phyloP scores from a whole-genome alignment of 2,329 filamentous ascomycete genomes.

The Trichoderma sp. region DNA sequence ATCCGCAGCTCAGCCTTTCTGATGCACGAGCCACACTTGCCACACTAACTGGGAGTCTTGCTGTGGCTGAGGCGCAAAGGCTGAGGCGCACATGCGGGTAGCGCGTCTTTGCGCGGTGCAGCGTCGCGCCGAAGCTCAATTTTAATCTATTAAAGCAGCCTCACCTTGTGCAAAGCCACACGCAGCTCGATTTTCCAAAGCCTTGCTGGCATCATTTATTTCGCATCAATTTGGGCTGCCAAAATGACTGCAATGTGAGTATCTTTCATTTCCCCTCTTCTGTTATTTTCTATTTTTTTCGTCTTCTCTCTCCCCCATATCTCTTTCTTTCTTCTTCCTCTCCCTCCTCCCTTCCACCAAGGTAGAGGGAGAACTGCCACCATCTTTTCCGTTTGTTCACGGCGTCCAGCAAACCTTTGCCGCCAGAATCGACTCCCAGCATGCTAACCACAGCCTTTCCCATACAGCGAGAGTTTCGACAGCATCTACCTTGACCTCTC shows the following conservation, averaged over 20 bases:
- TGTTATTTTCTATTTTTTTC: not conserved
- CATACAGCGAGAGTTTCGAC: conserved; percentile 82
- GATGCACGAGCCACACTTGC: conserved; percentile 11
- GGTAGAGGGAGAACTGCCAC: not conserved
- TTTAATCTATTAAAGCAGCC: conserved; percentile 18
- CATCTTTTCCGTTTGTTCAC: not conserved
- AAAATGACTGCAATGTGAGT: conserved; percentile 45
- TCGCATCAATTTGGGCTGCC: not conserved
- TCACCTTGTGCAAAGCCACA: conserved; percentile 9
- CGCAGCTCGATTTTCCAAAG: not conserved
- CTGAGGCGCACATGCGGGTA: conserved; percentile 11
- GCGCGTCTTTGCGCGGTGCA: conserved; percentile 23
- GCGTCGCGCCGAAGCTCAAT: conserved; percentile 21
- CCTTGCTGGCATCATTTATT: not conserved
- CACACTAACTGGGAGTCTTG: not conserved
- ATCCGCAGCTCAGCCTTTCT: not conserved
- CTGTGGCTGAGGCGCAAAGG: not conserved
- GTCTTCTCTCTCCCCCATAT: too few relatives aligned
- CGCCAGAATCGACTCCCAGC: too few relatives aligned
- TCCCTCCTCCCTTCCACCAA: not conserved
- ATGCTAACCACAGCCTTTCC: not conserved
- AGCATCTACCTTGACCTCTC: conserved; percentile 96
- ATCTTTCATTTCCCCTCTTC: not conserved
- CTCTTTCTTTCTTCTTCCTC: not conserved
- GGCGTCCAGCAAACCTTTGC: not conserved